Percentiles rank a stretch among this genome's conserved stretches.
phyloP scores from a whole-genome alignment of 2,329 filamentous ascomycete species.

The Penicillium corylophilum region DNA sequence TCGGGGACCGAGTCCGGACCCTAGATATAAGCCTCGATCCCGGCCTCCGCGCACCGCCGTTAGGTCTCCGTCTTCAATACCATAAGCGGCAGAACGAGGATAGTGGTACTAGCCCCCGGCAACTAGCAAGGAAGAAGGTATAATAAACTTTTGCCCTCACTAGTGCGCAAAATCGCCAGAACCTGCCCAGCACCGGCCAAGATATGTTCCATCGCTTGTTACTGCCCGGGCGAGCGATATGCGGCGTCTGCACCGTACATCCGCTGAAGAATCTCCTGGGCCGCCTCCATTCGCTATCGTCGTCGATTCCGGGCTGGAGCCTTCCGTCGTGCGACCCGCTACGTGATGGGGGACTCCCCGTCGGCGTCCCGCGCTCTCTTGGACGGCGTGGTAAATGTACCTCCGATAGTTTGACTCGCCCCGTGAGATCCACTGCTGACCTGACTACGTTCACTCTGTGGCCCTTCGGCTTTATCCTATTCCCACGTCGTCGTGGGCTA shows the following conservation, averaged over 20 bases:
- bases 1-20: not conserved
- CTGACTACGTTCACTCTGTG: no score
- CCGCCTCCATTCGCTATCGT: not conserved
- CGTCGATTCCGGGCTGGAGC: not conserved
- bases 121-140: not conserved
- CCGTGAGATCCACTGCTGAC: no score
- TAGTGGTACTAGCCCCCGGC: not conserved
- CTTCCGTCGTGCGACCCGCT: not conserved
- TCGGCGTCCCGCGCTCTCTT: not conserved
- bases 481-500: not conserved
- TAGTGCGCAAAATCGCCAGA: no score
- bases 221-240: not conserved
- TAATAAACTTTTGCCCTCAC: not conserved
- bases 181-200: not conserved
- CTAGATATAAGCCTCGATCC: not conserved
- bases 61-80: not conserved
- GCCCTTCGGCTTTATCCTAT: no score
- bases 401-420: no score
- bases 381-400: not conserved
- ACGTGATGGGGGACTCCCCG: not conserved
- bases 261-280: not conserved
- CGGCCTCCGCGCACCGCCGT: not conserved
- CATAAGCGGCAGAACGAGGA: not conserved
- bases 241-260: not conserved
- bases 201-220: not conserved